phyloP scores from a whole-genome alignment of 495 filamentous ascomycete species.

The Penicillium robsamsonii region DNA sequence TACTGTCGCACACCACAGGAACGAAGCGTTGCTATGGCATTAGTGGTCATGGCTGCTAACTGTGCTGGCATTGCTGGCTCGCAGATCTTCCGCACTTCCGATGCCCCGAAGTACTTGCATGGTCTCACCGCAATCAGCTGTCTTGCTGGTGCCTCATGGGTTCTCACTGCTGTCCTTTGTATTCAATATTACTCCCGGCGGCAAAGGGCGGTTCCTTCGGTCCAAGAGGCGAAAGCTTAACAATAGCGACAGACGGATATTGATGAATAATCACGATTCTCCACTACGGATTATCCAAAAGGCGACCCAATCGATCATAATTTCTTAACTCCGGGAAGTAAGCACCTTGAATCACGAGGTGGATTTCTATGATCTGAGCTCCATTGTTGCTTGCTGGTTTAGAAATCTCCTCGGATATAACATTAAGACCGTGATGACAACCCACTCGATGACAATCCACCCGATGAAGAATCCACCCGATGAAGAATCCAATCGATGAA shows the following conservation, averaged over 20 bases:
- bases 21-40: slow-evolving; percentile 52
- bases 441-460: slow-evolving; percentile 9
- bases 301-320: no score
- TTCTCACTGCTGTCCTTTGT: slow-evolving; percentile 18
- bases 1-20: slow-evolving; percentile 48
- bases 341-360: neutral
- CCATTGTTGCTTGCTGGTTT: neutral
- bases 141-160: slow-evolving; percentile 36
- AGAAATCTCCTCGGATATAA: slow-evolving; percentile 16
- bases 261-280: neutral
- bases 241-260: neutral
- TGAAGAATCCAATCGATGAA: slow-evolving; percentile 11
- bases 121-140: slow-evolving; percentile 39
- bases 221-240: neutral
- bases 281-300: no score
- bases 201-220: slow-evolving; percentile 5
- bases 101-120: slow-evolving; percentile 49
- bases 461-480: neutral
- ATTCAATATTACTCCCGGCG: slow-evolving; percentile 24
- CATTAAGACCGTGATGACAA: slow-evolving; percentile 22
- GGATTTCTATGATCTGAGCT: neutral
- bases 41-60: slow-evolving; percentile 57
- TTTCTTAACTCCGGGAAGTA: neutral
- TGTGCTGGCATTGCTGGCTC: slow-evolving; percentile 51
- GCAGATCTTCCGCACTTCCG: slow-evolving; percentile 53